Conservation (phyloP, 2,329 filamentous ascomycete genomes). For the Chalara sp. region DNA sequence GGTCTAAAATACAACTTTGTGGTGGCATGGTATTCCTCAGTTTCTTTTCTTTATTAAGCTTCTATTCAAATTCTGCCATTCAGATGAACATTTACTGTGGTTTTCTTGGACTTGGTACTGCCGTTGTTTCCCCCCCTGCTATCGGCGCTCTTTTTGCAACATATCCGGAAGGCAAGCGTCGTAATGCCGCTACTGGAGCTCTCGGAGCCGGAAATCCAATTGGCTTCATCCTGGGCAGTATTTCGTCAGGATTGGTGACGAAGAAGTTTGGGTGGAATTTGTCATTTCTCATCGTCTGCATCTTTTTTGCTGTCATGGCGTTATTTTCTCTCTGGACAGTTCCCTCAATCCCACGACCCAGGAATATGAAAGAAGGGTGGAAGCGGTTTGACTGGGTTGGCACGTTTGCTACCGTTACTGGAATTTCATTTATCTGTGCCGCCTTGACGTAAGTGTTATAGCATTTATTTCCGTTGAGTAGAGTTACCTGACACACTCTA, state of each 20-base stretch:
- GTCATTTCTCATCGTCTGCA: constrained; percentile 52
- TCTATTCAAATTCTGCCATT: constrained; percentile 52
- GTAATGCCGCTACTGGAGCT: constrained; percentile 59
- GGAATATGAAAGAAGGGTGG: constrained; percentile 2
- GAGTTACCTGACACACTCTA: constrained; percentile 6
- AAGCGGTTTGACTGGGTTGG: constrained; percentile 21
- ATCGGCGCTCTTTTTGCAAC: constrained; percentile 57
- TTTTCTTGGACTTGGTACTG: constrained; percentile 56
- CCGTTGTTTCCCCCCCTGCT: constrained; percentile 56
- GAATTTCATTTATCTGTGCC: constrained; percentile 16
- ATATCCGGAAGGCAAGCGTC: constrained; percentile 51
- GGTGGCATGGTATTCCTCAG: constrained; percentile 52
- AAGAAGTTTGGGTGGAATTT: constrained; percentile 58
- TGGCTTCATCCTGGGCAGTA: constrained; percentile 37
- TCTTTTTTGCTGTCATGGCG: constrained; percentile 56
- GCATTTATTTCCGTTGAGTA: not conserved
- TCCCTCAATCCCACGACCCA: constrained; percentile 44
- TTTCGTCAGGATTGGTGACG: constrained; percentile 56
- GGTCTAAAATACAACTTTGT: constrained; percentile 55
- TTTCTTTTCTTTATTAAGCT: constrained; percentile 47
- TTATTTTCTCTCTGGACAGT: constrained; percentile 54
- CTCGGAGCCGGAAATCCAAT: constrained; percentile 40
- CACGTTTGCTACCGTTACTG: constrained; percentile 14
- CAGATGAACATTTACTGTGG: constrained; percentile 57
- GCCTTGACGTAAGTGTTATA: constrained; percentile 18